These are phyloP conservation scores for Onygena corvina DNA, from an alignment of 2,329 filamentous ascomycete species.

Conservation along the genomic window DNA sequence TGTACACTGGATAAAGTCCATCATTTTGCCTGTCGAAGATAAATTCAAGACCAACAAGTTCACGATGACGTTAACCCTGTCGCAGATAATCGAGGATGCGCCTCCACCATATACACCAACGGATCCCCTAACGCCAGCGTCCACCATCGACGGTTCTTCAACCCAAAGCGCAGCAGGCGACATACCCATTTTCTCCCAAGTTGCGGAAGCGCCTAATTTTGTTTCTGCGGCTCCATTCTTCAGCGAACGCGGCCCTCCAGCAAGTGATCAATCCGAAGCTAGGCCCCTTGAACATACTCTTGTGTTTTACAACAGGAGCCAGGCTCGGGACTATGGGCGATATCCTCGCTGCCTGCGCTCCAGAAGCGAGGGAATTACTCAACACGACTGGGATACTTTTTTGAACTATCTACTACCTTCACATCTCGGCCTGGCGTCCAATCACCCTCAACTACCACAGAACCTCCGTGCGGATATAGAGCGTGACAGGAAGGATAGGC, in stretches of 20 bases:
- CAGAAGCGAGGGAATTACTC: conserved; percentile 25
- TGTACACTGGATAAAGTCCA: no score
- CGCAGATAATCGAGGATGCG: conserved; percentile 22
- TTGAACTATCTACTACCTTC: conserved; percentile 32
- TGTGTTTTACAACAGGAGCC: conserved; percentile 32
- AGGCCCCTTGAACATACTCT: conserved; percentile 27
- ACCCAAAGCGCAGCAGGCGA: conserved; percentile 9
- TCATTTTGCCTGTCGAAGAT: no score
- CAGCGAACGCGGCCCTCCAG: conserved; percentile 24
- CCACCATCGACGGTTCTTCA: conserved; percentile 14
- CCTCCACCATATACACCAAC: conserved; percentile 34
- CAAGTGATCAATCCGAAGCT: conserved; percentile 18
- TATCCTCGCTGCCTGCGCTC: conserved; percentile 32
- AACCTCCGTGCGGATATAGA: conserved; percentile 32
- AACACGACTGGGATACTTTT: conserved; percentile 36
- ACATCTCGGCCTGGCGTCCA: conserved; percentile 28
- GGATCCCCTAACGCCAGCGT: conserved; percentile 25
- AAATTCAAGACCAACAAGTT: not conserved
- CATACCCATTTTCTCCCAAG: conserved; percentile 17
- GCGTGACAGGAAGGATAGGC: conserved; percentile 32
- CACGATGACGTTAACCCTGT: conserved; percentile 8
- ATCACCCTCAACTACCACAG: conserved; percentile 26
- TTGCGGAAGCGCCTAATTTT: conserved; percentile 11
- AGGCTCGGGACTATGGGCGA: conserved; percentile 32
- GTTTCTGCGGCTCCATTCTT: conserved; percentile 31